Percentiles rank a stretch among this genome's conserved stretches.
phyloP scores from a whole-genome alignment of 805 yeast species.

The Sporopachydermia lactativora region DNA sequence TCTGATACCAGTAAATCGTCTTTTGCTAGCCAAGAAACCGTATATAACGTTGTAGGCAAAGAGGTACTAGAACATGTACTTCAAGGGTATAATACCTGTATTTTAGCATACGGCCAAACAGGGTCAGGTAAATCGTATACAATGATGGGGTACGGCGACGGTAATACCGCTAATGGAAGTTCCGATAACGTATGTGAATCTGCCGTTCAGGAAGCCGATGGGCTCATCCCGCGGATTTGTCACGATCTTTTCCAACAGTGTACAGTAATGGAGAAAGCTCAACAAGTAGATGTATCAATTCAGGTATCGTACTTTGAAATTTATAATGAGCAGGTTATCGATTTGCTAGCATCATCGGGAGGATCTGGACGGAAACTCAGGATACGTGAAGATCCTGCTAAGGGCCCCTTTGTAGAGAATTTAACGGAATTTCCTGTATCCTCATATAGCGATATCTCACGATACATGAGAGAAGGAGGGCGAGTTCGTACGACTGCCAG shows the following conservation, averaged over 20 bases:
- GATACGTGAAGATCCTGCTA: slow-evolving; percentile 51
- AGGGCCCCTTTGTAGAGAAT: slow-evolving; percentile 64
- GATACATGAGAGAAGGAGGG: slow-evolving; percentile 37
- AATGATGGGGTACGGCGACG: slow-evolving; percentile 36
- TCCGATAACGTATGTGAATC: slow-evolving; percentile 58
- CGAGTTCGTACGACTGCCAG: slow-evolving; percentile 49
- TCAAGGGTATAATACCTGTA: slow-evolving; percentile 60
- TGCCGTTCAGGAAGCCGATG: slow-evolving; percentile 43
- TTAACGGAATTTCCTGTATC: slow-evolving; percentile 37
- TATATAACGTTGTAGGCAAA: slow-evolving; percentile 42
- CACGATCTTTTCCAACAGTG: slow-evolving; percentile 34
- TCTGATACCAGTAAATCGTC: slow-evolving; percentile 19
- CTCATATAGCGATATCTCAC: slow-evolving; percentile 34
- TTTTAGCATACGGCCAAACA: slow-evolving; percentile 73
- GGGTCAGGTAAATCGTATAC: slow-evolving; percentile 78
- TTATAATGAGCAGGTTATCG: slow-evolving; percentile 65
- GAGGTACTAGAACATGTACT: slow-evolving; percentile 48
- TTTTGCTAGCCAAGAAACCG: slow-evolving; percentile 32
- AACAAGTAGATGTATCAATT: slow-evolving; percentile 26
- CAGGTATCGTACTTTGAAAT: slow-evolving; percentile 57
- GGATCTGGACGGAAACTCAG: slow-evolving; percentile 20
- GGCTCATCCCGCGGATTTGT: slow-evolving; percentile 54
- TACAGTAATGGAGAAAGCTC: slow-evolving; percentile 22
- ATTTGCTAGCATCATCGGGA: slow-evolving; percentile 28
- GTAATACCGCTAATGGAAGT: slow-evolving; percentile 45